Evolutionary conservation across 108 stramenopile genomes (phyloP).

Genomic region (Pseudonitzschia multiseries): DNA sequence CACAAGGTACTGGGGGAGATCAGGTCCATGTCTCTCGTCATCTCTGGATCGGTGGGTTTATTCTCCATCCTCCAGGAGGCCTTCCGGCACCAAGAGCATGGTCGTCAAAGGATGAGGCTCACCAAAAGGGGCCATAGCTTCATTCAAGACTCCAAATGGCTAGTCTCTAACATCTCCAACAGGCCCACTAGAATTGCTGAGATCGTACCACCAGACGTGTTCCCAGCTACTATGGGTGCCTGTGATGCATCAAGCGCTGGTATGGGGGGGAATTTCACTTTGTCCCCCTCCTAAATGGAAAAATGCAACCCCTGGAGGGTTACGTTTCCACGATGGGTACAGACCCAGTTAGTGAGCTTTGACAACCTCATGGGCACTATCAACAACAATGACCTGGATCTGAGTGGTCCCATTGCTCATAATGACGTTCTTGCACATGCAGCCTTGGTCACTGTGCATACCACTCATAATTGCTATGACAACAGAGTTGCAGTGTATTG

Average conservation of each 20-base stretch:
- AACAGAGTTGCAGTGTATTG: too few relatives aligned
- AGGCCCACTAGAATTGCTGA: slow-evolving; percentile 43
- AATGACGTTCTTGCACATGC: slow-evolving; percentile 35
- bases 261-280: slow-evolving; percentile 30
- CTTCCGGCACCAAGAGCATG: too few relatives aligned
- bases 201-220: too few relatives aligned
- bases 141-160: slow-evolving; percentile 23
- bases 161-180: not conserved
- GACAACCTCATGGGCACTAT: too few relatives aligned
- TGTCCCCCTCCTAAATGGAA: not conserved
- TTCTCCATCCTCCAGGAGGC: too few relatives aligned
- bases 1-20: too few relatives aligned
- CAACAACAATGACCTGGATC: slow-evolving; percentile 49
- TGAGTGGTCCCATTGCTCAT: slow-evolving; percentile 40
- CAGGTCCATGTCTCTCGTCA: too few relatives aligned
- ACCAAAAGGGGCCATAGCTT: slow-evolving; percentile 11
- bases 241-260: slow-evolving; percentile 35
- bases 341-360: too few relatives aligned
- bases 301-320: slow-evolving; percentile 35
- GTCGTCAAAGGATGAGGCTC: slow-evolving; percentile 1
- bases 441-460: slow-evolving; percentile 9
- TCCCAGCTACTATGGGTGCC: slow-evolving; percentile 13
- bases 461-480: too few relatives aligned
- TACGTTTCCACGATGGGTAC: slow-evolving; percentile 32
- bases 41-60: too few relatives aligned